phyloP scores from a whole-genome alignment of 108 stramenopile species.

The Skeletonema menzelii region DNA sequence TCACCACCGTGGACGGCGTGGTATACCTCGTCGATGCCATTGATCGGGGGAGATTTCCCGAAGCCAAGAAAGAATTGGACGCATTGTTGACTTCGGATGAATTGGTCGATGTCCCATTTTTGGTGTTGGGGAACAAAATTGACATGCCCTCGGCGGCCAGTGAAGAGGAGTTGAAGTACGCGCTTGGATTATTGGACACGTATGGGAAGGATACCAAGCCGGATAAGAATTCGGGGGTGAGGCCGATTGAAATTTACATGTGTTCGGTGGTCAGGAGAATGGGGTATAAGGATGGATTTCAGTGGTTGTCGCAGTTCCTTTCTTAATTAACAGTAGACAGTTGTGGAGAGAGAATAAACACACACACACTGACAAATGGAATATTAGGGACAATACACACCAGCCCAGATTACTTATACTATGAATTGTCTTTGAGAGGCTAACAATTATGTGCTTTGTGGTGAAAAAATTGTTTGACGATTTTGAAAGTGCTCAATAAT shows the following conservation, averaged over 20 bases:
- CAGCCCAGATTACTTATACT: background rate
- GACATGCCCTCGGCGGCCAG: conserved; percentile 93
- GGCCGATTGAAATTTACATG: conserved; percentile 99
- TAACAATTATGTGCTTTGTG: background rate
- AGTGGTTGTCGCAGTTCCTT: conserved; percentile 97
- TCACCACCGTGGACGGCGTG: conserved; percentile 98
- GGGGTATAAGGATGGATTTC: conserved; percentile 99
- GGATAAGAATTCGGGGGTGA: conserved; percentile 76
- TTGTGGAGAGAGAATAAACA: background rate
- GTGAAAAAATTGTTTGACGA: background rate
- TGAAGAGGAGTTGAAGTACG: conserved; percentile 98
- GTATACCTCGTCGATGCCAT: conserved; percentile 96
- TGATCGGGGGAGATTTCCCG: conserved; percentile 95
- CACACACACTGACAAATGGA: background rate
- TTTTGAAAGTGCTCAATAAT: background rate
- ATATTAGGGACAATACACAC: background rate
- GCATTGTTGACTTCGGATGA: conserved; percentile 91
- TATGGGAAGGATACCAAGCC: conserved; percentile 97
- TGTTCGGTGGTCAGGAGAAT: conserved; percentile 97
- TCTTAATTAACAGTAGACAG: conserved; percentile 29
- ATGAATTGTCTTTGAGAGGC: background rate
- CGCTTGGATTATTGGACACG: conserved; percentile 95
- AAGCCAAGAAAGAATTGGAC: conserved; percentile 99
- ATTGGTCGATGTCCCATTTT: conserved; percentile 95
- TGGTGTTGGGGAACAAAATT: conserved; percentile 99